Percentiles rank a stretch among this genome's conserved stretches.
Evolutionary conservation across 805 yeast species (phyloP).

Genomic region (Wickerhamiella brachini): DNA sequence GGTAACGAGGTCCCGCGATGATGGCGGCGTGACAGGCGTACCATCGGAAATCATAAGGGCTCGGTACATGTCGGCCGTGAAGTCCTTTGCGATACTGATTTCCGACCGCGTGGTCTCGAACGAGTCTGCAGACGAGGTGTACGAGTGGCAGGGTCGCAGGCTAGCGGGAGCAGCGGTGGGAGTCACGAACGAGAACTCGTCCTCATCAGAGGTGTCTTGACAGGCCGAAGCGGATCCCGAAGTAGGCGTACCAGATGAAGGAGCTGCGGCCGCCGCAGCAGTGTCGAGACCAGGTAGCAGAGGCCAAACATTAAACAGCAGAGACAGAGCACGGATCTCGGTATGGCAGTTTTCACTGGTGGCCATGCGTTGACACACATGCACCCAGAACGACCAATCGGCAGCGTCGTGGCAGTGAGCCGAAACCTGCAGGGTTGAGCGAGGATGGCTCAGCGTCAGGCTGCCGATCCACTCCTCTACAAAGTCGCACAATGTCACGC

Average conservation of each 20-base stretch:
- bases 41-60: not conserved
- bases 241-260: not conserved
- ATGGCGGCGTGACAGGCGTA: not conserved
- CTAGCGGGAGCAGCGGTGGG: not conserved
- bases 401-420: slow-evolving; percentile 23
- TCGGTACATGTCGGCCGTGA: not conserved
- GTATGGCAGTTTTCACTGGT: slow-evolving; percentile 46
- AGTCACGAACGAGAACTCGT: no score
- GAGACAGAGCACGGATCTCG: slow-evolving; percentile 49
- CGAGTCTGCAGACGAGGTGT: not conserved
- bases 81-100: not conserved
- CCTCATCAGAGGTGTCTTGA: not conserved
- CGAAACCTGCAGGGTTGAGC: slow-evolving; percentile 16
- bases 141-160: not conserved
- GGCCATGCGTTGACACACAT: slow-evolving; percentile 45
- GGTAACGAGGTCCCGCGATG: not conserved
- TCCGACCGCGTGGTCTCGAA: not conserved
- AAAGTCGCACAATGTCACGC: slow-evolving; percentile 28
- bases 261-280: not conserved
- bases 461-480: slow-evolving; percentile 28
- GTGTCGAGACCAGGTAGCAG: slow-evolving; percentile 26
- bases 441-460: slow-evolving; percentile 20
- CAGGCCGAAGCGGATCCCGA: not conserved
- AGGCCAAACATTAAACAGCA: slow-evolving; percentile 65
- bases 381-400: slow-evolving; percentile 70